Conservation (phyloP, 805 yeast species). For the Jamesozyma lodderae region DNA sequence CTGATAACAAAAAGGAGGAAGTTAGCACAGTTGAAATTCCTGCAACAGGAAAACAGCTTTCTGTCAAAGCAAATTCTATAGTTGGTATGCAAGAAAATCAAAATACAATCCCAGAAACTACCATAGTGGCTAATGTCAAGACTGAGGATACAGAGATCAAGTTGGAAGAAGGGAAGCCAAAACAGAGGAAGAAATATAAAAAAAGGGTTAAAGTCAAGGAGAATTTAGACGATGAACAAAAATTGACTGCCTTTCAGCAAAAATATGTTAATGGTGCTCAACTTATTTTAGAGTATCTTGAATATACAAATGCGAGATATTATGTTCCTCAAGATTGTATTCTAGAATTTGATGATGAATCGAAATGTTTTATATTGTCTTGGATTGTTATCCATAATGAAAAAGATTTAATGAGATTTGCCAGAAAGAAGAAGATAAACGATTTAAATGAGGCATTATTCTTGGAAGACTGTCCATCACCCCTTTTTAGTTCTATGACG, state of each 20-base stretch:
- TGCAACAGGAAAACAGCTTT: no score
- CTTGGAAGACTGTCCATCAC: conserved; percentile 32
- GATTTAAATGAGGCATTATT: conserved; percentile 15
- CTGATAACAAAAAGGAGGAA: background rate
- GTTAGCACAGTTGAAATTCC: background rate
- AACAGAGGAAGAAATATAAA: conserved; percentile 1
- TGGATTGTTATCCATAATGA: conserved; percentile 29
- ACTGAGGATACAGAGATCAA: conserved; percentile 3
- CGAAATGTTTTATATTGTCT: conserved; percentile 24
- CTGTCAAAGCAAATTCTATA: no score
- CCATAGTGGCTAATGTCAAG: conserved; percentile 1
- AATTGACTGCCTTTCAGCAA: conserved; percentile 69
- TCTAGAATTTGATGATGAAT: conserved; percentile 40
- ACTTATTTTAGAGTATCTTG: conserved; percentile 75
- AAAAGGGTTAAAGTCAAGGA: background rate
- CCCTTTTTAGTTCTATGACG: conserved; percentile 52
- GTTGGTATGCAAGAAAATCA: background rate
- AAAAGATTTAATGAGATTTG: conserved; percentile 20
- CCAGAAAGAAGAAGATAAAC: conserved; percentile 14
- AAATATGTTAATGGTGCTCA: conserved; percentile 60
- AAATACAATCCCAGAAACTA: background rate
- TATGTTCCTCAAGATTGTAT: conserved; percentile 69
- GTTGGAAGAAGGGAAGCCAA: conserved; percentile 1
- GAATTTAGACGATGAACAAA: conserved; percentile 35
- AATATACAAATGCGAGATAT: conserved; percentile 66